Percentiles rank a stretch among this genome's conserved stretches.
phyloP scores from a whole-genome alignment of 768 basidiomycete genomes.

The Amanita brunnescens region DNA sequence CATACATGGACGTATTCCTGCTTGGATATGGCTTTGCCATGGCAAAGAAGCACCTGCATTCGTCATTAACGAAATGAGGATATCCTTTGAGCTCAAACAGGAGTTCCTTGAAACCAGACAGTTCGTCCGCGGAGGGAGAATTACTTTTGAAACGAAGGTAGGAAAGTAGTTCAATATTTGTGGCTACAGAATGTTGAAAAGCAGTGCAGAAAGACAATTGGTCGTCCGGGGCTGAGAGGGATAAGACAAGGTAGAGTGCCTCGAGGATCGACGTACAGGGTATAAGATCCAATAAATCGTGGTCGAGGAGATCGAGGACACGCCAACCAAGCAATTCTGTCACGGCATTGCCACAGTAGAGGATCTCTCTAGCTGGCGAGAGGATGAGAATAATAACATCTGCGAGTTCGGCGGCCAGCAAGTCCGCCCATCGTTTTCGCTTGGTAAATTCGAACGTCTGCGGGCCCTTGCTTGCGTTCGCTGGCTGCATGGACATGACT shows the following conservation, averaged over 20 bases:
- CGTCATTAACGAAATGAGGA: constrained; percentile 38
- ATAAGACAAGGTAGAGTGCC: constrained; percentile 3
- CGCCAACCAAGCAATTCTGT: constrained; percentile 73
- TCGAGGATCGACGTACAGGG: constrained; percentile 37
- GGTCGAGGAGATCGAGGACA: constrained; percentile 63
- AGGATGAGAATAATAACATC: constrained; percentile 66
- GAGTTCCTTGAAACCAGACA: constrained; percentile 31
- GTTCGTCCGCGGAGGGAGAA: constrained; percentile 12
- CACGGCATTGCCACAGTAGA: constrained; percentile 62
- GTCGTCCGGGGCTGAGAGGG: constrained; percentile 42
- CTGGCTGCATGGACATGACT: constrained; percentile 9
- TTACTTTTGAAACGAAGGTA: constrained; percentile 56
- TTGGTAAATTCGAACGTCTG: constrained; percentile 75
- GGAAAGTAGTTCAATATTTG: constrained; percentile 40
- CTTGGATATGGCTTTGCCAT: constrained; percentile 74
- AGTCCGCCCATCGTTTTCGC: constrained; percentile 79
- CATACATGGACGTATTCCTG: constrained; percentile 61
- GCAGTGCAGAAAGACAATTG: constrained; percentile 41
- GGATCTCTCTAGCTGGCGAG: constrained; percentile 50
- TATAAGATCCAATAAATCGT: constrained; percentile 54
- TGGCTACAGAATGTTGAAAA: constrained; percentile 48
- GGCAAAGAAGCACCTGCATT: constrained; percentile 59
- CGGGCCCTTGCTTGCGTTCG: constrained; percentile 12
- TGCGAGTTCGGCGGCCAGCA: constrained; percentile 66
- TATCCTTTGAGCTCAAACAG: constrained; percentile 68